Evolutionary conservation across 2,329 filamentous ascomycete genomes (phyloP).

Genomic region (Colletotrichum orbiculare): DNA sequence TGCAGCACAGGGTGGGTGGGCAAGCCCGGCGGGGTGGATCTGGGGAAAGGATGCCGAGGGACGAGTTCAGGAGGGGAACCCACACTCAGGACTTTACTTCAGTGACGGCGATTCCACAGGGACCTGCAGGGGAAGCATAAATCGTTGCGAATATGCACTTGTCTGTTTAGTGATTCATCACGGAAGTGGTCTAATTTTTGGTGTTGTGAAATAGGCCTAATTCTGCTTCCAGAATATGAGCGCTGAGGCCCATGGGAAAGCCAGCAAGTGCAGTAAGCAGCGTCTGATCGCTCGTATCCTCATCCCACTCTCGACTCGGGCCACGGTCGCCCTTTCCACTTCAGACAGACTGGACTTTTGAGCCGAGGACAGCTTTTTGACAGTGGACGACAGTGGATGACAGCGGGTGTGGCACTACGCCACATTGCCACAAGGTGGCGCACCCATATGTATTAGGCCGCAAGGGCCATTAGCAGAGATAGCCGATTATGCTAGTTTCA

Average conservation of each 20-base stretch:
- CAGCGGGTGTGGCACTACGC: no score
- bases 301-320: slow-evolving; percentile 4
- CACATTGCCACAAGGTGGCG: no score
- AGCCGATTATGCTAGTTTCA: no score
- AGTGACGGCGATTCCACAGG: slow-evolving; percentile 13
- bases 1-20: not conserved
- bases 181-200: not conserved
- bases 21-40: slow-evolving; percentile 31
- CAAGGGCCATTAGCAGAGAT: no score
- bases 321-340: slow-evolving; percentile 1
- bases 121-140: slow-evolving; percentile 18
- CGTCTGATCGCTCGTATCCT: not conserved
- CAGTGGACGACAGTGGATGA: slow-evolving; percentile 2
- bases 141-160: not conserved
- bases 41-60: slow-evolving; percentile 39
- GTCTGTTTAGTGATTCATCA: slow-evolving; percentile 11
- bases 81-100: not conserved
- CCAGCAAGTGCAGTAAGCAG: no score
- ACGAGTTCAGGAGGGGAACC: slow-evolving; percentile 9
- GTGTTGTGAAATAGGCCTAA: no score
- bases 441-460: no score
- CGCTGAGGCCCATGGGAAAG: no score
- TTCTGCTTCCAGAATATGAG: not conserved
- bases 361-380: no score
- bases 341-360: no score